Evolutionary conservation across 2,329 filamentous ascomycete genomes (phyloP).

Genomic region (Xylariaceae sp.): DNA sequence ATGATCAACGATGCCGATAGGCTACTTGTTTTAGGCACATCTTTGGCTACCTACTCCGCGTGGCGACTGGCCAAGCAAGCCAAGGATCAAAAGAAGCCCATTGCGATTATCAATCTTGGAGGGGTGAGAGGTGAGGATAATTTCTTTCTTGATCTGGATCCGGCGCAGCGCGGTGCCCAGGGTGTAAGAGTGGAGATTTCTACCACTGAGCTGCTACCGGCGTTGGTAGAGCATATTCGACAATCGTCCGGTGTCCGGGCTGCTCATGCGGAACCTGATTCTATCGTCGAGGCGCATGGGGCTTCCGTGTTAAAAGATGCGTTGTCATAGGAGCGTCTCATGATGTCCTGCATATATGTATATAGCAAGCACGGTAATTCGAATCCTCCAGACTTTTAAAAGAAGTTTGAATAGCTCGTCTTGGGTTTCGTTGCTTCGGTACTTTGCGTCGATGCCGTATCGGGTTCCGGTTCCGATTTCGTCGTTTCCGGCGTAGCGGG

Average conservation of each 20-base stretch:
- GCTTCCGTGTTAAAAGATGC: conserved; percentile 53
- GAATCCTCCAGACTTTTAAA: conserved; percentile 37
- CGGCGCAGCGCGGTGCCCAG: conserved; percentile 46
- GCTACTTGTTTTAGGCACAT: conserved; percentile 80
- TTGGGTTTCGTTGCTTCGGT: conserved; percentile 26
- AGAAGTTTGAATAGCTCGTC: conserved; percentile 45
- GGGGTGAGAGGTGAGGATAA: conserved; percentile 74
- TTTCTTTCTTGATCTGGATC: conserved; percentile 59
- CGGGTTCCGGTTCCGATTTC: conserved; percentile 25
- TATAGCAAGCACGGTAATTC: conserved; percentile 14
- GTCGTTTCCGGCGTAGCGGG: conserved; percentile 24
- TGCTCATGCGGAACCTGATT: conserved; percentile 18
- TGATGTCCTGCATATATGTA: conserved; percentile 4
- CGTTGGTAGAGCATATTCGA: conserved; percentile 50
- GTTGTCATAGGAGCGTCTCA: conserved; percentile 44
- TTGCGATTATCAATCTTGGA: conserved; percentile 85
- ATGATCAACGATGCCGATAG: conserved; percentile 73
- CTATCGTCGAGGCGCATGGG: conserved; percentile 29
- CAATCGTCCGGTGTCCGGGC: conserved; percentile 25
- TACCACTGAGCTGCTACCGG: conserved; percentile 55
- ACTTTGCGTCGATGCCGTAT: conserved; percentile 18
- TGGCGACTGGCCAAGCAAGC: conserved; percentile 85
- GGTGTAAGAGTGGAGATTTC: conserved; percentile 56
- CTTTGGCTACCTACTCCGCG: conserved; percentile 89
- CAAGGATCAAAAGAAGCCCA: conserved; percentile 74